phyloP scores from a whole-genome alignment of 2,329 filamentous ascomycete genomes.

The Colletotrichum lini region DNA sequence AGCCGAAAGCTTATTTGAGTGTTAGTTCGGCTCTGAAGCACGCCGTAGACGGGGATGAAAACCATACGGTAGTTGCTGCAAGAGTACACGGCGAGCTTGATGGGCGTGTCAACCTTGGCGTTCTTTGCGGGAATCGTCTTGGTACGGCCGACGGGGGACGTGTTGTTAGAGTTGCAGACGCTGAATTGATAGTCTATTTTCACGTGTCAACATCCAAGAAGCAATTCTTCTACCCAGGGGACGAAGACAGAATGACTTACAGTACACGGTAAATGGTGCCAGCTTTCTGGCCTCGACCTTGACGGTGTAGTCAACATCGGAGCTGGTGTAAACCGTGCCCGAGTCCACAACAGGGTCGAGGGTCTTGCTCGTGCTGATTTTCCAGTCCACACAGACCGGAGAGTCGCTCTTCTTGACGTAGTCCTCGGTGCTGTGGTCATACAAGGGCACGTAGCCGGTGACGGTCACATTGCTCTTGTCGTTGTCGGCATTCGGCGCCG shows the following conservation, averaged over 20 bases:
- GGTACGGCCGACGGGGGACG: conserved; percentile 75
- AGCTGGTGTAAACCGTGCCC: conserved; percentile 77
- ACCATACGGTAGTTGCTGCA: conserved; percentile 76
- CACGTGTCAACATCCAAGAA: not conserved
- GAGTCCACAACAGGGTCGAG: conserved; percentile 61
- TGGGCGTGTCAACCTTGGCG: conserved; percentile 65
- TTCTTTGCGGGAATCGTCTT: conserved; percentile 75
- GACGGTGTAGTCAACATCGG: conserved; percentile 82
- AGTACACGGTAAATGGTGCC: conserved; percentile 75
- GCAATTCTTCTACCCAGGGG: conserved; percentile 13
- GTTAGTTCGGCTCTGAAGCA: not conserved
- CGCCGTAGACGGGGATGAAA: fast-evolving
- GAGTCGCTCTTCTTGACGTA: conserved; percentile 61
- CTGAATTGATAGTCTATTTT: conserved; percentile 72
- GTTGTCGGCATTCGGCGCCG: conserved; percentile 60
- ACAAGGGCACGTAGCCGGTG: conserved; percentile 59
- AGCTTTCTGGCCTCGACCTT: conserved; percentile 79
- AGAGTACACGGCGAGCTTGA: conserved; percentile 79
- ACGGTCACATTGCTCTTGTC: conserved; percentile 62
- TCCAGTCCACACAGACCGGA: conserved; percentile 78
- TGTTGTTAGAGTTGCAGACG: conserved; percentile 74
- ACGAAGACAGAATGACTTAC: conserved; percentile 23
- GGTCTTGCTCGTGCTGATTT: conserved; percentile 65
- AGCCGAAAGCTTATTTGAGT: conserved; percentile 54
- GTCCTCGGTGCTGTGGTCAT: conserved; percentile 62